Evolutionary conservation across 352 stramenopile genomes (phyloP).

Genomic region (Phytophthora sp.): DNA sequence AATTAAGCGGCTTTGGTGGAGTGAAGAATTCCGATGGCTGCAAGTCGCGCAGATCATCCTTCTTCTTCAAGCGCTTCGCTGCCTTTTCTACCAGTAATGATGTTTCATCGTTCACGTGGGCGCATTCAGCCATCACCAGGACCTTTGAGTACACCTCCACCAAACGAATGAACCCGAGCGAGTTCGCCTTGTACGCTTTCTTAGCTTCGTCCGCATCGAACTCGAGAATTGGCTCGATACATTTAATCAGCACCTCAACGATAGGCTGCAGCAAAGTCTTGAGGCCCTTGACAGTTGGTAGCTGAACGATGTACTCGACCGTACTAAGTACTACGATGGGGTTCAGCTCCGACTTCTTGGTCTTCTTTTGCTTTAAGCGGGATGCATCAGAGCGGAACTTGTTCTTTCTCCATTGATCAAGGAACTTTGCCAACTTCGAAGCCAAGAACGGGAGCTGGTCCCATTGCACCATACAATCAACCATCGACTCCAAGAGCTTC

Average conservation of each 20-base stretch:
- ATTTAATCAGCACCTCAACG: constrained; percentile 43
- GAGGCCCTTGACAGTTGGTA: constrained; percentile 51
- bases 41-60: constrained; percentile 50
- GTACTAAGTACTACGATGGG: constrained; percentile 67
- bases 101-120: constrained; percentile 55
- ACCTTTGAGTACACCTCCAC: constrained; percentile 78
- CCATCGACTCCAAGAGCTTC: constrained; percentile 79
- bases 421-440: constrained; percentile 63
- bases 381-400: constrained; percentile 38
- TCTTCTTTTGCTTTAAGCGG: constrained; percentile 46
- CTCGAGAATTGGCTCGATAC: constrained; percentile 54
- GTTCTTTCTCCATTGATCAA: constrained; percentile 62
- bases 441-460: constrained; percentile 71
- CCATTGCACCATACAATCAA: constrained; percentile 81
- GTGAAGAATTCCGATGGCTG: constrained; percentile 74
- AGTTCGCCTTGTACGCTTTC: constrained; percentile 52
- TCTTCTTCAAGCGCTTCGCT: constrained; percentile 43
- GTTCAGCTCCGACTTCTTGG: constrained; percentile 47
- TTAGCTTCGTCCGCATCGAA: constrained; percentile 49
- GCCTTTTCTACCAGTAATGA: constrained; percentile 53
- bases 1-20: constrained; percentile 47
- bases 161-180: constrained; percentile 69
- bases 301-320: constrained; percentile 69
- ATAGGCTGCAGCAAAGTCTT: constrained; percentile 59
- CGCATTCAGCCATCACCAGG: constrained; percentile 55